Percentiles rank a stretch among this genome's conserved stretches.
These are phyloP conservation scores for Apiospora arundinis DNA, from an alignment of 2,329 filamentous ascomycete genomes.

Conservation along the genomic window DNA sequence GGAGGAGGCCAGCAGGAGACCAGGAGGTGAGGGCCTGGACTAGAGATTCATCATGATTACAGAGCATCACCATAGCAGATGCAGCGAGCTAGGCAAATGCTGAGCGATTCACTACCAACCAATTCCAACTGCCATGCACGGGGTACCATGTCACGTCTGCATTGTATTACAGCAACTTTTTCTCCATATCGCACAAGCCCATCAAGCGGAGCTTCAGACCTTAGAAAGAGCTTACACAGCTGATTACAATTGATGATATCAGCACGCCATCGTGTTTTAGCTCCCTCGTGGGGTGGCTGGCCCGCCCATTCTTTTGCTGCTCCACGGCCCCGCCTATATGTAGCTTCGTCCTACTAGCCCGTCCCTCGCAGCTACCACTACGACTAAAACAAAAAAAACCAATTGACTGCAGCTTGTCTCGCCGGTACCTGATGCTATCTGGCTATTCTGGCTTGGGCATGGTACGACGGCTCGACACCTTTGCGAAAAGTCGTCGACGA, in stretches of 20 bases:
- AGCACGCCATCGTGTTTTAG: conserved; percentile 14
- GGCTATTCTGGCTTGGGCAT: neutral
- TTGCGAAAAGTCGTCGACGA: neutral
- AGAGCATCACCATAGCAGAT: neutral
- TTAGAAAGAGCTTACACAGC: conserved; percentile 8
- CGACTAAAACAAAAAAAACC: neutral
- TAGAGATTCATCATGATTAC: conserved; percentile 12
- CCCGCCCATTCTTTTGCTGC: neutral
- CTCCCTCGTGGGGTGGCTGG: neutral
- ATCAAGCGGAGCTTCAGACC: neutral
- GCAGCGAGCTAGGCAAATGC: neutral
- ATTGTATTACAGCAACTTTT: neutral
- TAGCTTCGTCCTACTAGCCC: too few species aligned
- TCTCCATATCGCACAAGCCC: neutral
- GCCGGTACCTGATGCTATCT: conserved; percentile 11
- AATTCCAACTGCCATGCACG: neutral
- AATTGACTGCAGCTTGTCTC: neutral
- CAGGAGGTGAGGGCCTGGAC: neutral
- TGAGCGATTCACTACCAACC: neutral
- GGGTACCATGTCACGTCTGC: neutral
- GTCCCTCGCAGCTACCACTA: neutral
- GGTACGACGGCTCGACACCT: neutral
- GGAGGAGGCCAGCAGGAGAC: too few species aligned
- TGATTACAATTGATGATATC: conserved; percentile 20
- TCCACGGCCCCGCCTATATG: neutral